phyloP scores from a whole-genome alignment of 139 green algal genomes.

The Ettlia oleoabundans region DNA sequence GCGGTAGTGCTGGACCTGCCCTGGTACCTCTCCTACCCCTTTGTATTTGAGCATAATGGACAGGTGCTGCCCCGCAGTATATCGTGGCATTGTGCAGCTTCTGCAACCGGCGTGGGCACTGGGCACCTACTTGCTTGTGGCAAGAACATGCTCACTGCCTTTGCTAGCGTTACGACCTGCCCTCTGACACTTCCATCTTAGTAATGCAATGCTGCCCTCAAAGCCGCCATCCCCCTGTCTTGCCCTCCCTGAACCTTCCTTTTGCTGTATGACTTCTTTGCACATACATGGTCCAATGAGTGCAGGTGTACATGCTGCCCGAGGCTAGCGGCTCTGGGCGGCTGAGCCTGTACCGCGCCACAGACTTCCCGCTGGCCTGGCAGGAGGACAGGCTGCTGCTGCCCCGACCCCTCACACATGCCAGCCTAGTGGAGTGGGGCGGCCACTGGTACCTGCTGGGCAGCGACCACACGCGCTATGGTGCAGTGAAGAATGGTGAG shows the following conservation, averaged over 20 bases:
- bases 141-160: too few relatives aligned
- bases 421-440: conserved; percentile 37
- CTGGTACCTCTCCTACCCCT: conserved; percentile 63
- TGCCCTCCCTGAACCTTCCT: too few relatives aligned
- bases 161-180: too few relatives aligned
- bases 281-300: too few relatives aligned
- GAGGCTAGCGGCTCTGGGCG: conserved; percentile 36
- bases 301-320: conserved; percentile 59
- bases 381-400: conserved; percentile 19
- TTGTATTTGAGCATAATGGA: conserved; percentile 41
- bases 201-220: too few relatives aligned
- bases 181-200: too few relatives aligned
- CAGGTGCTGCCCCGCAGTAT: too few relatives aligned
- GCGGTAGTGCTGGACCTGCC: conserved; percentile 50
- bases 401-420: conserved; percentile 40
- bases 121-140: too few relatives aligned
- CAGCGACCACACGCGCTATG: conserved; percentile 14
- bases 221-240: too few relatives aligned
- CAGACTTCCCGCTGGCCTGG: conserved; percentile 48
- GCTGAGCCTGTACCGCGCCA: conserved; percentile 51
- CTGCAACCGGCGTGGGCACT: too few relatives aligned
- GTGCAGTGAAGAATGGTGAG: not conserved
- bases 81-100: too few relatives aligned
- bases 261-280: too few relatives aligned
- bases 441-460: conserved; percentile 53